These are phyloP conservation scores for Fusarium sarcochroum DNA, from an alignment of 2,329 filamentous ascomycete genomes.

Conservation along the genomic window DNA sequence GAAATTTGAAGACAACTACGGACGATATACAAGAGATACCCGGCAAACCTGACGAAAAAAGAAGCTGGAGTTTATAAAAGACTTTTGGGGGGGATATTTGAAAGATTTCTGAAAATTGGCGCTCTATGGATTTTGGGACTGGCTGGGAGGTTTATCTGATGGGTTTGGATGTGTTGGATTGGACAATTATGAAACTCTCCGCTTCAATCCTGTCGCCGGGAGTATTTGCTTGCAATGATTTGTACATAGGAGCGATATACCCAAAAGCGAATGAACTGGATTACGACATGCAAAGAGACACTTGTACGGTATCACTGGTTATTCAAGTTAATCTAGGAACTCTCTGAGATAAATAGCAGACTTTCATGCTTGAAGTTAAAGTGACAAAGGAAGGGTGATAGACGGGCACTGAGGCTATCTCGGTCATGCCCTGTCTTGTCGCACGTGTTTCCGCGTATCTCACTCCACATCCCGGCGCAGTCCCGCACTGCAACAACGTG, in stretches of 20 bases:
- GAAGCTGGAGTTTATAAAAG: conserved; percentile 12
- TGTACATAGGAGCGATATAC: conserved; percentile 35
- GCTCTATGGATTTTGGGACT: conserved; percentile 21
- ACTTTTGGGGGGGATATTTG: conserved; percentile 7
- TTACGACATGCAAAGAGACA: not conserved
- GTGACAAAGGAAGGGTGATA: too few relatives aligned
- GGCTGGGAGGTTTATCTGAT: conserved; percentile 20
- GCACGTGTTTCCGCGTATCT: conserved; percentile 45
- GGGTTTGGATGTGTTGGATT: not conserved
- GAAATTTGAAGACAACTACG: conserved; percentile 63
- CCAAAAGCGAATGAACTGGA: conserved; percentile 31
- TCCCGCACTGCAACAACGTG: conserved; percentile 42
- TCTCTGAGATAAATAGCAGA: too few relatives aligned
- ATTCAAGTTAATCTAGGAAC: too few relatives aligned
- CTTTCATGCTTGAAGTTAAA: too few relatives aligned
- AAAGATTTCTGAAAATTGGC: conserved; percentile 19
- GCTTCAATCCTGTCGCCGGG: conserved; percentile 17
- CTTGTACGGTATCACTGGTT: too few relatives aligned
- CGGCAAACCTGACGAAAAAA: conserved; percentile 7
- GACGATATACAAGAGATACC: conserved; percentile 26
- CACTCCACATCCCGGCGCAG: conserved; percentile 32
- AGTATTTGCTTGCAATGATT: conserved; percentile 29
- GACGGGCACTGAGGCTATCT: too few relatives aligned
- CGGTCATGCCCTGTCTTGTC: not conserved
- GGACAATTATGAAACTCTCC: conserved; percentile 23